Base-by-base conservation (phyloP, 2,329 filamentous ascomycete genomes). In the Lomentospora prolificans region DNA sequence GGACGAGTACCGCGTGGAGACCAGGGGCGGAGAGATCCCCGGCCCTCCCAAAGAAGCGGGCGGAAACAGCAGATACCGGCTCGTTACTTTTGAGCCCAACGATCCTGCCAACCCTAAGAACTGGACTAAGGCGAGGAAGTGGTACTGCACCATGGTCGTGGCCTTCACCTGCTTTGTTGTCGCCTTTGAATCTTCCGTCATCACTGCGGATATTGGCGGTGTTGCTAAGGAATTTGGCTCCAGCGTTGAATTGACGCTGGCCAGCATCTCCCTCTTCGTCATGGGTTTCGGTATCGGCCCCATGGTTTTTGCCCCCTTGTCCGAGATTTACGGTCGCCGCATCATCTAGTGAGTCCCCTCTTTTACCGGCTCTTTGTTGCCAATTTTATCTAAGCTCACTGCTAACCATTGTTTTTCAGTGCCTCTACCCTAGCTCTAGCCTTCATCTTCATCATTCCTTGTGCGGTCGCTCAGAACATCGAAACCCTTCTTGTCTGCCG, bases 101-200 rank as follows among this genome's bases (percentile, higher is more conserved):
- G 89, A 94, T 66, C 79, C 81, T 0, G 86, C 85, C 60, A 92
- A 92, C 64, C 89, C 89, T 0, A 92, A 92, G 76, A 94, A 92
- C 69, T 94, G 87, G 87, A 82, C 79, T 57, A 90, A 89, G 68
- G 73, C 71, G 1, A 86, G 75, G 68, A 94, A 91, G 70, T 92
- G 89, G 88, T 89, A 85, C 64, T 85, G 82, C 65, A 96, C 90
- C 24, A 90, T 95, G 85, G 82, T 89, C 14, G 89, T 95, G 0
- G 87, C 90, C 1, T 60, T 80, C 22, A 88, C 85, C 1, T 89
- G 86, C 64, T 89, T 90, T 65, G 84, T 87, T 41, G 86, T 89
- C 48, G 84, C 86, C 0, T 82, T 89, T 57, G 75, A 76, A 24
- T 89, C 85, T 51, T 82, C 84, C 53, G 85, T 95, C 61, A 84